Base-by-base conservation (phyloP, 2,329 filamentous ascomycete genomes). In the Aspergillus hortae region DNA sequence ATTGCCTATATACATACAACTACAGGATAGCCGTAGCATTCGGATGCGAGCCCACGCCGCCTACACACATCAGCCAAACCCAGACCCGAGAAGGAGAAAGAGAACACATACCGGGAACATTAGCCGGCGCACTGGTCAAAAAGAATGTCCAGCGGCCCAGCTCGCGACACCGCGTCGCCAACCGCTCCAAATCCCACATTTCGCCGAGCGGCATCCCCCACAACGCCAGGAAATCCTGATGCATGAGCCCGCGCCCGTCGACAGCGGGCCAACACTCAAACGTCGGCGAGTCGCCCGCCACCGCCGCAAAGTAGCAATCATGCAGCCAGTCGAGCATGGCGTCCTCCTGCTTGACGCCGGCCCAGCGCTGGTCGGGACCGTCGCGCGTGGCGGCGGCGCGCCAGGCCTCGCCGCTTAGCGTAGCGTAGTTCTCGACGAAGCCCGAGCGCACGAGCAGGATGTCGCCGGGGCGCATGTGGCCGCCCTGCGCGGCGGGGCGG, bases 361-460 rank as follows among this genome's bases (percentile, higher is more conserved):
- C 76, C 61, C 76, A 83, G 7, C 67, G 49, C 45, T 75, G 66
- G 3, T 72, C 67, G 6, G 72, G 74, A 38, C 72, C 70, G 41
- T 49, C 54, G 12, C 71, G 66, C 6, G 64, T 55, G 3, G 67
- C 70, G 3, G 67, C 68, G 21, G 56, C 59, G 14, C 55, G 58
- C 17, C 70, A 65, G 41, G 72, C 67, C 21, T 63, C 66, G 1
- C 65, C 56, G 1, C 61, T 69, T 7, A 77, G 78, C 4, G 68
- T 67, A 58, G 83, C 73, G 52, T 87, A 80, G 10, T 78, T 72
- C 58, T 85, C 78, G 6, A 83, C 81, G 59, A 80, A 82, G 0
- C 87, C 86, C 1, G 80, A 84, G 15, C 86, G 78, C 17, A 90
- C 66, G 42, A 89, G 74, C 10, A 90, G 74, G 49, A 90, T 81